Evolutionary conservation across 2,329 filamentous ascomycete species (phyloP).

Genomic region (Dactylellina leptospora): DNA sequence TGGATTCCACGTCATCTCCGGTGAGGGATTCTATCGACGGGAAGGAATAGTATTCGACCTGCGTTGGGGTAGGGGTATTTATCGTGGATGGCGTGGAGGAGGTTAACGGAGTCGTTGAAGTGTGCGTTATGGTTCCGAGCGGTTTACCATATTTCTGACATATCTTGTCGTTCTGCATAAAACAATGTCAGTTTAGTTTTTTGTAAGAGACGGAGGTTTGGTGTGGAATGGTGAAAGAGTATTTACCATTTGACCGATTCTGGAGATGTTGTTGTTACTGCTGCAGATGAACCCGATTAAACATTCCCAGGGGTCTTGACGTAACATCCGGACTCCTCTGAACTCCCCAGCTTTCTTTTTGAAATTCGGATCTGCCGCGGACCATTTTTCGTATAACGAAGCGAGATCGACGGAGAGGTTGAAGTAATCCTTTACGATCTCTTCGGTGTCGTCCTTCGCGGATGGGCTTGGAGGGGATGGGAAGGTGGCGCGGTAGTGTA

Average conservation of each 20-base stretch:
- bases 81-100: conserved; percentile 21
- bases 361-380: conserved; percentile 84
- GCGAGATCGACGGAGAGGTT: conserved; percentile 81
- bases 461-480: conserved; percentile 60
- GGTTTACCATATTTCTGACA: conserved; percentile 81
- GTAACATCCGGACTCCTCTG: conserved; percentile 87
- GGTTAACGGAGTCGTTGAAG: conserved; percentile 7
- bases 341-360: conserved; percentile 85
- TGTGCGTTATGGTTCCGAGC: conserved; percentile 51
- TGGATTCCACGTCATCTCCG: conserved; percentile 76
- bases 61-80: conserved; percentile 61
- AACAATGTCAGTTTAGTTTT: neutral
- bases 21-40: conserved; percentile 78
- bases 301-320: conserved; percentile 95
- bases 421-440: conserved; percentile 83
- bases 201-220: neutral
- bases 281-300: conserved; percentile 96
- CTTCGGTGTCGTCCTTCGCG: conserved; percentile 74
- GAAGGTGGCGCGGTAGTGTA: conserved; percentile 80
- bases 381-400: conserved; percentile 86
- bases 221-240: conserved; percentile 10
- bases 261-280: conserved; percentile 96
- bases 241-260: conserved; percentile 90
- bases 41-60: conserved; percentile 84
- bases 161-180: conserved; percentile 71